These are phyloP conservation scores for Crinitomyces ghanaensis DNA, from an alignment of 805 yeast species.

Conservation along the genomic window DNA sequence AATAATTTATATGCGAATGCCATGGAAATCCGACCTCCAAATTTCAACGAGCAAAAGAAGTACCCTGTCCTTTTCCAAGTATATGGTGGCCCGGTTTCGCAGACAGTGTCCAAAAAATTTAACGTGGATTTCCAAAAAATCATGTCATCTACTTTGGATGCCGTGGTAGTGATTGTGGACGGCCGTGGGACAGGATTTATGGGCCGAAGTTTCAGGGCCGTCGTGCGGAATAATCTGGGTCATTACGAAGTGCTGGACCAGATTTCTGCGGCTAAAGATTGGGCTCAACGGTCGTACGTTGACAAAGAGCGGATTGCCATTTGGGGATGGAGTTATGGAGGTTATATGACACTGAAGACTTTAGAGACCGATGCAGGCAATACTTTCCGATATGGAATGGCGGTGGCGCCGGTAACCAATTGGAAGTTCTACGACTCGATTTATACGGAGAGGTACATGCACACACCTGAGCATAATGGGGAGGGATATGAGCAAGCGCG, in stretches of 20 bases:
- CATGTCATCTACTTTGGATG: slow-evolving; percentile 63
- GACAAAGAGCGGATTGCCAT: slow-evolving; percentile 61
- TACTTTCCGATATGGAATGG: slow-evolving; percentile 76
- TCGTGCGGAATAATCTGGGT: slow-evolving; percentile 76
- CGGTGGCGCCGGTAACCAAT: slow-evolving; percentile 96
- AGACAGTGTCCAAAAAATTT: slow-evolving; percentile 56
- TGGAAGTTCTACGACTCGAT: slow-evolving; percentile 88
- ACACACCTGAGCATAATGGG: slow-evolving; percentile 57
- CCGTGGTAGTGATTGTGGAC: slow-evolving; percentile 88
- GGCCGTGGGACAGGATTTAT: slow-evolving; percentile 94
- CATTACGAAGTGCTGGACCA: slow-evolving; percentile 77
- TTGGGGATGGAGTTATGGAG: slow-evolving; percentile 99
- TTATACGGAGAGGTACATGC: slow-evolving; percentile 93
- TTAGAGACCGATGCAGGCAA: slow-evolving; percentile 69
- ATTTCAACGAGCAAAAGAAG: slow-evolving; percentile 45
- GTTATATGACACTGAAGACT: slow-evolving; percentile 81
- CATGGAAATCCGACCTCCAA: slow-evolving; percentile 50
- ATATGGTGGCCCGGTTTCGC: slow-evolving; percentile 95
- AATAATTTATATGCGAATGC: slow-evolving; percentile 37
- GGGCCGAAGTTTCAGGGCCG: slow-evolving; percentile 64
- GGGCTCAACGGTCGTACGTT: slow-evolving; percentile 53
- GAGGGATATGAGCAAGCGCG: slow-evolving; percentile 49
- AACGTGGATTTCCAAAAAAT: slow-evolving; percentile 59
- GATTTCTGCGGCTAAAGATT: slow-evolving; percentile 67
- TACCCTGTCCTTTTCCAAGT: slow-evolving; percentile 85